A percentile compares a stretch with the other conserved stretches of the same genome.
Conservation (phyloP, 257 asterid species). For the Solanum corneliomulleri region DNA sequence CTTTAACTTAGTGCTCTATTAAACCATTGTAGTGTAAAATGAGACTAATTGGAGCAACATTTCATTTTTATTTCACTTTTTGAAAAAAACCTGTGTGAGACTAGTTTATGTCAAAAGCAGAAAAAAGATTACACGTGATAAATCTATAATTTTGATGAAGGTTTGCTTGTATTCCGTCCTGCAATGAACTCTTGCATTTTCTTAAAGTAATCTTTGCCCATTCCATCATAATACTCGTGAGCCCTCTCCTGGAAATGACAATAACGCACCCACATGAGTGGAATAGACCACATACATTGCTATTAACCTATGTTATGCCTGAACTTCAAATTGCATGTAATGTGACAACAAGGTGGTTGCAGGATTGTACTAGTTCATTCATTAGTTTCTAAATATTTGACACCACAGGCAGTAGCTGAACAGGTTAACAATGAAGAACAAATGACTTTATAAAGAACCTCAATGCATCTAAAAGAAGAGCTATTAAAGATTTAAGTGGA, state of each 20-base stretch:
- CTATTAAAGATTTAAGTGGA: background rate
- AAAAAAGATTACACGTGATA: background rate
- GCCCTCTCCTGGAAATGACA: conserved; percentile 68
- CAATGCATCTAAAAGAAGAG: background rate
- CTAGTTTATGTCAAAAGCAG: background rate
- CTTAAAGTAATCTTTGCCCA: conserved; percentile 84
- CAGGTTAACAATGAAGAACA: background rate
- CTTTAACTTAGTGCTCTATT: background rate
- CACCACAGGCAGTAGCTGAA: background rate
- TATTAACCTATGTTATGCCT: background rate
- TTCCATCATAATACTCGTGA: conserved; percentile 63
- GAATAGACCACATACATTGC: background rate
- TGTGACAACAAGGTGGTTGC: background rate
- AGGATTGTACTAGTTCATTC: background rate
- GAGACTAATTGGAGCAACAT: background rate
- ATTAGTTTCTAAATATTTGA: background rate
- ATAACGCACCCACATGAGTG: background rate
- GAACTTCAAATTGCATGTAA: background rate
- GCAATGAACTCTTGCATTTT: conserved; percentile 90
- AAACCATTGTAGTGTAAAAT: background rate
- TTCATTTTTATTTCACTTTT: background rate
- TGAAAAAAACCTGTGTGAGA: background rate
- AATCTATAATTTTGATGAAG: conserved; percentile 53
- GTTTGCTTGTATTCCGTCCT: conserved; percentile 49
- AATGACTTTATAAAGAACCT: background rate